Base-by-base conservation (phyloP, 2,329 filamentous ascomycete species). In the Phyllosticta ampelicida region DNA sequence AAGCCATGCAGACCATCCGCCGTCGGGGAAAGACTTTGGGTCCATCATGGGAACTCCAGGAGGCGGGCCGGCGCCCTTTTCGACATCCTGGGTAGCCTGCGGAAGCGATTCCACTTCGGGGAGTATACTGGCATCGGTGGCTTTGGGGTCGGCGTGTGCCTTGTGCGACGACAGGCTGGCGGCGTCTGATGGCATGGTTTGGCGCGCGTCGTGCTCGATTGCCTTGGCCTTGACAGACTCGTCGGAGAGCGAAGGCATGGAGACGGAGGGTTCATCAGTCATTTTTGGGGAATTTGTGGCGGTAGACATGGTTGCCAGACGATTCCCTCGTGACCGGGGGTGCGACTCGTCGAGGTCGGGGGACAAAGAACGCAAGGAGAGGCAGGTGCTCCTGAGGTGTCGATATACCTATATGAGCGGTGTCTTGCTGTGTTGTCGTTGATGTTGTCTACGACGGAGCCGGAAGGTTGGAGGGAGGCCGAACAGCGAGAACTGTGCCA, bases 1-100 rank as follows among this genome's bases (percentile, higher is more conserved):
- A 1, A 72, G 65, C 71, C 72, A 75, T 50, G 74, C 74, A 11
- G 64, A 62, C 8, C 65, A 60, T 1, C 74, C 73, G 8, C 73
- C 71, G 56, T 74, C 73, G 0, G 73, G 73, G 21, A 65, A 65
- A 9, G 30, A 50, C 28, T 56, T 59, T 23, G 61, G 55, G 19
- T 60, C 56, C 57, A 59, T 54, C 58, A 55, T 56, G 36, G 58
- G 54, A 16, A 48, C 51, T 10, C 9, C n/a, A 16, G 51, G 26
- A 6, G 57, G 29, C 28, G 57, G 53, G 10, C 48, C 49, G 19
- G 48, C 19, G 5, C 29, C 53, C 19, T 59, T 59, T 20, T 59
- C 58, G 30, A 30, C 29, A 23, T 55, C 58, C 9, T 30, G 51
- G 44, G 2, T 26, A 6, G 16, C 18, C 23, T 60, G 58, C 9